Evolutionary conservation across 148 eudicot species (phyloP), one percentile per base, ranked within the genome.

Genomic region (Arbutus unedo): DNA sequence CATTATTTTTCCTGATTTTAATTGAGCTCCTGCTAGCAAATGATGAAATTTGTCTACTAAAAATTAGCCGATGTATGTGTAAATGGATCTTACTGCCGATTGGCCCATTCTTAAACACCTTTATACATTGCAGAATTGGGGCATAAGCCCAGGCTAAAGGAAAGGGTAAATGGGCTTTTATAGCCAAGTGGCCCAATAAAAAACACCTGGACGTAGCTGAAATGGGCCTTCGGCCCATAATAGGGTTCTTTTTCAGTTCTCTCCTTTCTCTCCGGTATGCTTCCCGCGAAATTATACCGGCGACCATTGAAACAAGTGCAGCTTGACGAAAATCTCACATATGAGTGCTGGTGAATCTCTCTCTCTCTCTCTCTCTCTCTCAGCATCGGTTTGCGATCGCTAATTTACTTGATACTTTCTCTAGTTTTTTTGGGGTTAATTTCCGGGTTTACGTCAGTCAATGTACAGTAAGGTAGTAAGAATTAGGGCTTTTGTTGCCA

Each of bases 261-360:
- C 77, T 18, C 6, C 49, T 9, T 14, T n/a, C 31, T 14, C 11
- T 5, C 0, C 2, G 13, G 9, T 23, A 38, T 64, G 38, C 74
- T 47, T 10, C 53, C 25, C 25, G 8, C 23, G 51, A n/a, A 74
- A 19, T 19, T 0, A 6, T 4, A 15, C 25, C 38, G 79, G 23
- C 23, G 6, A 64, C 66, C 64, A 77, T 51, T 76, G 78, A 25
- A 75, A 59, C 2, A 14, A 23, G 19, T 19, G 55, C 45, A 68
- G 60, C 45, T 8, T 1, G 41, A 53, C 64, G 15, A 41, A 55
- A 56, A 31, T 72, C 64, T 81, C 54, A 72, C 83, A 59, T 9
- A 81, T 72, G 83, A 81, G 83, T 71, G 83, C 83, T 81, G 83
- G 83, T 72, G 55, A 72, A 38, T 70, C 25, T 70, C 68, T 81